Evolutionary conservation across 495 filamentous ascomycete genomes (phyloP), one percentile per base, ranked within the genome.

Genomic region (Podospora anserina): DNA sequence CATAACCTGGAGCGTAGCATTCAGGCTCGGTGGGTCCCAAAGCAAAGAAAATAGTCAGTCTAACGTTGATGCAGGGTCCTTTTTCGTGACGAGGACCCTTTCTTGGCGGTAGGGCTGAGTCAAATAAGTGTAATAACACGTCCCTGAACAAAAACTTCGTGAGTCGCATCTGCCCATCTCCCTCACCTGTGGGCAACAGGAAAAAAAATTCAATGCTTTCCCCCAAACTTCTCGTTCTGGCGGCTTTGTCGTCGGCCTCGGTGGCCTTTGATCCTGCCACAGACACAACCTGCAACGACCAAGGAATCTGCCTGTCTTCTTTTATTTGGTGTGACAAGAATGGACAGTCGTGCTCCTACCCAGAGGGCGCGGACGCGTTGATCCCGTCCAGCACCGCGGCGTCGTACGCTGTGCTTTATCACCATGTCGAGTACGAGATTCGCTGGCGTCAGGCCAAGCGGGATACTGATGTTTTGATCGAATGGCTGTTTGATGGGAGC

Each of bases 211-310:
- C 9, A 54, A 64, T 64, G 62, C 32, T 64, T 34, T 64, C 27
- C 32, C 26, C 62, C 62, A 64, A 64, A 19, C 39, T 64, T 54
- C 53, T 64, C 39, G 32, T 54, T 34, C 62, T 64, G 39, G 62
- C 62, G 62, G 39, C 62, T 55, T 54, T 64, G n/a, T 64, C 39
- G 6, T 64, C 62, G 13, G 39, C 39, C 62, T 64, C 62, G 53
- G 39, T 34, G 62, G 39, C 62, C 62, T 64, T 64, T 64, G 39
- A 64, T n/a, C 62, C 62, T 34, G 62, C 62, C 4, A 64, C 16
- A 44, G 62, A 64, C 62, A 64, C 62, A 54, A 64, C 62, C 20
- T 64, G 62, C 62, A 64, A 64, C 62, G 62, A 64, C 34, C 62
- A 64, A 26, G 62, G 62, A 53, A 64, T 64, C 62, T 64, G 62